Evolutionary conservation across 2,329 filamentous ascomycete genomes (phyloP).

Genomic region (Sordariomycetes sp.): DNA sequence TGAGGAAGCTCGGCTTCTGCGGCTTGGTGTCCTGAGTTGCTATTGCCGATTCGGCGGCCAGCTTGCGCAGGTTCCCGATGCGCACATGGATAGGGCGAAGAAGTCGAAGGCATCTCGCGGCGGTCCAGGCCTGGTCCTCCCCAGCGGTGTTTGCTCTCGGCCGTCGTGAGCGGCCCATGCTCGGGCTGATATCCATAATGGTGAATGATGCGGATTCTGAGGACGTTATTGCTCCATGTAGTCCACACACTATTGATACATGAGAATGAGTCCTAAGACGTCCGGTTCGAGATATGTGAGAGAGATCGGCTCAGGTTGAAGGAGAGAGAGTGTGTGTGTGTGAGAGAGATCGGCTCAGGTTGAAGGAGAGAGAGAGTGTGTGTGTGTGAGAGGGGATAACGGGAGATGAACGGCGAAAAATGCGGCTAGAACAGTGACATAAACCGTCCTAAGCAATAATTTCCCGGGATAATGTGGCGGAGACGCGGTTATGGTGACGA

Average conservation of each 20-base stretch:
- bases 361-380: background rate
- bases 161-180: background rate
- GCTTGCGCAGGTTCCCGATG: slow-evolving; percentile 12
- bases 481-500: background rate
- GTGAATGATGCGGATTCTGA: background rate
- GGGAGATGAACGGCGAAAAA: background rate
- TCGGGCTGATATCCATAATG: slow-evolving; percentile 3
- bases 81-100: slow-evolving; percentile 34
- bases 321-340: background rate
- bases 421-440: background rate
- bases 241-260: background rate
- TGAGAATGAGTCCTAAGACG: background rate
- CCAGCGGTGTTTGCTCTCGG: background rate
- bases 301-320: background rate
- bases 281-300: background rate
- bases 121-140: slow-evolving; percentile 29
- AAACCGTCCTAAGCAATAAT: background rate
- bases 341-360: background rate
- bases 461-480: background rate
- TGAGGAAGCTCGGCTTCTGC: background rate
- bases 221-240: background rate
- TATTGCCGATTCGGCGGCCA: background rate
- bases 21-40: background rate
- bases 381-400: background rate
- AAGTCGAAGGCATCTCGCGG: slow-evolving; percentile 32